Conservation (phyloP, 2,329 filamentous ascomycete genomes). For the Trichoderma semiorbis region DNA sequence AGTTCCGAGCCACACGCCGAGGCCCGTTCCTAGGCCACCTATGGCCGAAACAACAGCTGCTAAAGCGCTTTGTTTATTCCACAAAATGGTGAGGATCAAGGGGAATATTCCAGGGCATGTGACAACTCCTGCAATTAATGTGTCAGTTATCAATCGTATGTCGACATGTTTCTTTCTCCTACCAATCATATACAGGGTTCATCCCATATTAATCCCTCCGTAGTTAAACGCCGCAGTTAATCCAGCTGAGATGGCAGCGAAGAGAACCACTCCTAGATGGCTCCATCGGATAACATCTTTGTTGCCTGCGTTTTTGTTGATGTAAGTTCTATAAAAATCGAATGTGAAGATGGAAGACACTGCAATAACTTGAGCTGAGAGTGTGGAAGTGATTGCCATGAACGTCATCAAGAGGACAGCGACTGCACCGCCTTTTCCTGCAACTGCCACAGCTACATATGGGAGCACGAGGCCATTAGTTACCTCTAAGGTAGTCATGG, state of each 20-base stretch:
- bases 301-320: conserved; percentile 1
- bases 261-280: conserved; percentile 3
- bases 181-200: conserved; percentile 11
- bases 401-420: neutral
- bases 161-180: neutral
- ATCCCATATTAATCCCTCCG: conserved; percentile 1
- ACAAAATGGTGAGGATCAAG: neutral
- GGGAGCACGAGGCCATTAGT: conserved; percentile 3
- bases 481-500: neutral
- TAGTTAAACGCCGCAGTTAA: neutral
- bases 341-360: conserved; percentile 10
- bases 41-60: neutral
- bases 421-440: conserved; percentile 1
- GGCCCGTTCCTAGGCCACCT: neutral
- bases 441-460: conserved; percentile 4
- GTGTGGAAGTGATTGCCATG: conserved; percentile 1
- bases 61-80: neutral
- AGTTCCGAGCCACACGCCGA: neutral
- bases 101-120: conserved; percentile 8
- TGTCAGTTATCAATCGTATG: neutral
- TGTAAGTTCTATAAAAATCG: conserved; percentile 4
- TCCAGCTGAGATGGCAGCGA: neutral
- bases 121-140: neutral
- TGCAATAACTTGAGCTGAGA: neutral
- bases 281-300: conserved; percentile 6